These are phyloP conservation scores for Stromatinia cepivora DNA, from an alignment of 2,329 filamentous ascomycete species.

Conservation along the genomic window DNA sequence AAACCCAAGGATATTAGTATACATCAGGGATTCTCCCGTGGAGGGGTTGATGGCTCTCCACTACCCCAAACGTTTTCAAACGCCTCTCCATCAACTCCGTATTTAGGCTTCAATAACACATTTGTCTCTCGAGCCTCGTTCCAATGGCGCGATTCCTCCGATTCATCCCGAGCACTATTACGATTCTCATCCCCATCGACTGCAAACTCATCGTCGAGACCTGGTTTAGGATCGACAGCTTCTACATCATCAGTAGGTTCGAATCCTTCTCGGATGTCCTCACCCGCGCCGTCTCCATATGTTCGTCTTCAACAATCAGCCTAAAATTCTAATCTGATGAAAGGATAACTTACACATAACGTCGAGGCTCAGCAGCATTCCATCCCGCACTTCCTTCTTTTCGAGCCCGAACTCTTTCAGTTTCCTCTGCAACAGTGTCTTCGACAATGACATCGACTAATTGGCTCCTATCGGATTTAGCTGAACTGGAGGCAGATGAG, in stretches of 20 bases:
- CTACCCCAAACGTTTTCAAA: slow-evolving; percentile 43
- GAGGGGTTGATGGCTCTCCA: slow-evolving; percentile 32
- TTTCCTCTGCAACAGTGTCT: slow-evolving; percentile 60
- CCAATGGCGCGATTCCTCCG: slow-evolving; percentile 48
- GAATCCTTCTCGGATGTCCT: slow-evolving; percentile 56
- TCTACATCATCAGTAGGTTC: slow-evolving; percentile 49
- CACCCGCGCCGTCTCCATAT: slow-evolving; percentile 49
- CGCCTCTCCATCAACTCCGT: slow-evolving; percentile 39
- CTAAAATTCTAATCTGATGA: background rate
- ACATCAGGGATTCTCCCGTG: slow-evolving; percentile 40
- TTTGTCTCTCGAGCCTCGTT: slow-evolving; percentile 38
- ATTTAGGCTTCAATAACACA: slow-evolving; percentile 40
- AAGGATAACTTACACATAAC: slow-evolving; percentile 51
- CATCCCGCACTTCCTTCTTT: slow-evolving; percentile 62
- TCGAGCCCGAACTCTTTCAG: slow-evolving; percentile 60
- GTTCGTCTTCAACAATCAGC: slow-evolving; percentile 43
- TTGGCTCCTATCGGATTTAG: slow-evolving; percentile 59
- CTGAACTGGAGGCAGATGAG: slow-evolving; percentile 50
- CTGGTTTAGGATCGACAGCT: slow-evolving; percentile 45
- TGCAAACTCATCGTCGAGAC: slow-evolving; percentile 39
- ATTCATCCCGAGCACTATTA: slow-evolving; percentile 38
- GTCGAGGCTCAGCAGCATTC: slow-evolving; percentile 56
- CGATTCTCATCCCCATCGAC: slow-evolving; percentile 40
- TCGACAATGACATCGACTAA: slow-evolving; percentile 68
- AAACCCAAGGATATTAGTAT: slow-evolving; percentile 24